Conservation (phyloP, 345 rosid species). For the Citrus unshiu region DNA sequence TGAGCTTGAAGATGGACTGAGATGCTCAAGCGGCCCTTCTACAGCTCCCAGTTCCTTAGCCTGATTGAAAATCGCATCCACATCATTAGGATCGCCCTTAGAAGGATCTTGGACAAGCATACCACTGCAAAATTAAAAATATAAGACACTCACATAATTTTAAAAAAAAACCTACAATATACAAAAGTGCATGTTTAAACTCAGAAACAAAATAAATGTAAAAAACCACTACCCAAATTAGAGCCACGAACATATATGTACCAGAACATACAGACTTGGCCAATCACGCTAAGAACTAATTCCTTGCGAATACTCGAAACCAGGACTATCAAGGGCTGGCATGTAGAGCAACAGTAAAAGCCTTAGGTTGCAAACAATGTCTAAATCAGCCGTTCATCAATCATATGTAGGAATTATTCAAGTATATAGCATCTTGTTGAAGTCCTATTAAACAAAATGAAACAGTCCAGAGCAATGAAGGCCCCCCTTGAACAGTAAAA, state of each 20-base stretch:
- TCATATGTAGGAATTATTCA: background rate
- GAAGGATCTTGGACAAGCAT: constrained; percentile 96
- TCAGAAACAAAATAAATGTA: background rate
- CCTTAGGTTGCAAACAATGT: background rate
- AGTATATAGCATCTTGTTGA: background rate
- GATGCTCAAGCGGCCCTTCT: constrained; percentile 70
- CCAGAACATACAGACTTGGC: background rate
- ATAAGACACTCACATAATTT: background rate
- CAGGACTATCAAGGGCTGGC: no score
- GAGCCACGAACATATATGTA: background rate
- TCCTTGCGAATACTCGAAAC: background rate
- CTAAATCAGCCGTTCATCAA: background rate
- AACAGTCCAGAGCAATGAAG: background rate
- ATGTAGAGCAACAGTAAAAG: background rate
- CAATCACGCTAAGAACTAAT: background rate
- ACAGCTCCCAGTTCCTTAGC: constrained; percentile 89
- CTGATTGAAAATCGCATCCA: constrained; percentile 87
- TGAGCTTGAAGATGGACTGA: constrained; percentile 69
- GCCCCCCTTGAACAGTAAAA: background rate
- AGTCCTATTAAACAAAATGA: background rate
- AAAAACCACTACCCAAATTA: background rate
- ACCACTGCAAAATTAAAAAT: constrained; percentile 49
- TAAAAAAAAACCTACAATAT: background rate
- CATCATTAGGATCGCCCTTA: constrained; percentile 56
- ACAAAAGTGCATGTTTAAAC: background rate